A percentile compares a stretch with the other conserved stretches of the same genome.
Evolutionary conservation across 2,329 filamentous ascomycete genomes (phyloP).

Genomic region (Diaporthe sp.): DNA sequence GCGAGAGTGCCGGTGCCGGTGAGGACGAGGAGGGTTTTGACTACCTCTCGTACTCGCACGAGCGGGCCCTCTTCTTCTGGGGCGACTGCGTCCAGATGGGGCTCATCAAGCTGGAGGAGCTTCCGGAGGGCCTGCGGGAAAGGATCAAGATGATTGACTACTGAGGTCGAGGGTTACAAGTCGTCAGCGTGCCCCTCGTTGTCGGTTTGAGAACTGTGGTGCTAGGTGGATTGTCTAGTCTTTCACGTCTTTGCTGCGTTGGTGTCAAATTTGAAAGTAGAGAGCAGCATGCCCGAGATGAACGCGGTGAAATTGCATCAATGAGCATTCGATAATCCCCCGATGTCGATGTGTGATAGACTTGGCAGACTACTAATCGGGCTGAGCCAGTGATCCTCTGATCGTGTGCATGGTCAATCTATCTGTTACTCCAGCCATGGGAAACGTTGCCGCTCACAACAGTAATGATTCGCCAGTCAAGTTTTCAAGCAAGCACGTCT

Average conservation of each 20-base stretch:
- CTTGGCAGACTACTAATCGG: neutral
- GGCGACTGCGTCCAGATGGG: conserved; percentile 87
- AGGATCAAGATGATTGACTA: conserved; percentile 79
- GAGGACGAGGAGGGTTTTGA: conserved; percentile 85
- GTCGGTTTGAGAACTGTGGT: neutral
- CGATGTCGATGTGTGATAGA: neutral
- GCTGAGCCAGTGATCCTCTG: neutral
- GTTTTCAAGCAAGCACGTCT: neutral
- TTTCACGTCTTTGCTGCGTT: neutral
- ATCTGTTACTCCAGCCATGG: neutral
- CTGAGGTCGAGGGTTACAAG: conserved; percentile 50
- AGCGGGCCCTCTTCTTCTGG: conserved; percentile 94
- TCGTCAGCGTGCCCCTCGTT: neutral
- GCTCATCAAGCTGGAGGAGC: conserved; percentile 78
- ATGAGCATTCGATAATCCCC: neutral
- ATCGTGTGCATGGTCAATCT: neutral
- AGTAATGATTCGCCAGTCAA: neutral
- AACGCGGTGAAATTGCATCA: neutral
- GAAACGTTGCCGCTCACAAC: neutral
- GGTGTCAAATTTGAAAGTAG: neutral
- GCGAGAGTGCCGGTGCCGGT: conserved; percentile 53
- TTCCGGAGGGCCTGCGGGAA: conserved; percentile 75
- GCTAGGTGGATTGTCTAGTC: neutral
- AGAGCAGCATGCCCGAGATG: neutral
- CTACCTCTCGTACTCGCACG: conserved; percentile 91